phyloP scores from a whole-genome alignment of 371 early-diverging fungal genomes.

The Mucor circinelloides region DNA sequence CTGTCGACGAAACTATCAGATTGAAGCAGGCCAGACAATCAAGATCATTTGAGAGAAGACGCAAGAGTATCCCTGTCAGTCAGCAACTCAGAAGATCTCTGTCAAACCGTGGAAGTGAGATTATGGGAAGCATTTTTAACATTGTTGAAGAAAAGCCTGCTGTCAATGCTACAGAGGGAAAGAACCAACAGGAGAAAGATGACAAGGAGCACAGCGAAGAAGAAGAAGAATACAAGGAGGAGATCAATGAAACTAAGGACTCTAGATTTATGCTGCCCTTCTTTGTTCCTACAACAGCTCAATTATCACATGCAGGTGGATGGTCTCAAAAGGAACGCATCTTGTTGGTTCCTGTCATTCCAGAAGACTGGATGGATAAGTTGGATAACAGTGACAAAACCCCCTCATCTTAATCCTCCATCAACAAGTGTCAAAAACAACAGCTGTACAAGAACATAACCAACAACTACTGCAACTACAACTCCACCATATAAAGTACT shows the following conservation, averaged over 20 bases:
- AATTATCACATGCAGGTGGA: conserved; percentile 40
- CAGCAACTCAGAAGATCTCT: conserved; percentile 28
- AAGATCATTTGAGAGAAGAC: conserved; percentile 39
- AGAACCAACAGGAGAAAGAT: conserved; percentile 12
- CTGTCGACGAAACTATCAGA: conserved; percentile 64
- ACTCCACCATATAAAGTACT: conserved; percentile 2
- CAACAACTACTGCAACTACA: neutral
- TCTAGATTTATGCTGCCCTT: conserved; percentile 58
- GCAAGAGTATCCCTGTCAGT: conserved; percentile 12
- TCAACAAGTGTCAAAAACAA: neutral
- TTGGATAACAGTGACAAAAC: conserved; percentile 40
- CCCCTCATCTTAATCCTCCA: neutral
- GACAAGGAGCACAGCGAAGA: conserved; percentile 34
- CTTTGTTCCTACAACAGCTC: conserved; percentile 51
- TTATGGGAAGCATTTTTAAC: conserved; percentile 28
- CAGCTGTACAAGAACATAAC: neutral
- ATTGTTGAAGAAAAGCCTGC: neutral
- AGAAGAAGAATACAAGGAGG: conserved; percentile 39
- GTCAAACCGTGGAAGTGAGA: conserved; percentile 36
- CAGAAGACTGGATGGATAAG: conserved; percentile 47
- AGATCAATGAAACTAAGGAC: conserved; percentile 43
- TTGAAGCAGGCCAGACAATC: conserved; percentile 53
- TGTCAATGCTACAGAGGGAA: conserved; percentile 12
- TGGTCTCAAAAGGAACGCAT: conserved; percentile 23
- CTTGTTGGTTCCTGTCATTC: conserved; percentile 29